phyloP scores from a whole-genome alignment of 805 yeast species.

The Blastobotrys terrestris region DNA sequence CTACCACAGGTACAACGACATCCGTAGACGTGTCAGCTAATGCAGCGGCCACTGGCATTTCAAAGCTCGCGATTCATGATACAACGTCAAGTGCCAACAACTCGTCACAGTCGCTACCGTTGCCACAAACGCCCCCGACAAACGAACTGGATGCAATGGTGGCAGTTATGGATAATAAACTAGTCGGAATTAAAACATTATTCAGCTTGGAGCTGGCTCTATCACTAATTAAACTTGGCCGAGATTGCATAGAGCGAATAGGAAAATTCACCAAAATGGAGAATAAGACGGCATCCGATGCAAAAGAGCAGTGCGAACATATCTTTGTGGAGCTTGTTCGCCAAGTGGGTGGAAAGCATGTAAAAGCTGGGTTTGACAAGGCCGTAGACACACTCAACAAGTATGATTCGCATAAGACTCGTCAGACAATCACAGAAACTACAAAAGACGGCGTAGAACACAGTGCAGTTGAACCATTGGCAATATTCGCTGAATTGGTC shows the following conservation, averaged over 20 bases:
- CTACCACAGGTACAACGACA: neutral
- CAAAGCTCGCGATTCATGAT: neutral
- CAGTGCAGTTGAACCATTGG: constrained; percentile 66
- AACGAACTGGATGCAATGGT: constrained; percentile 76
- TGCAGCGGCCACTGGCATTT: neutral
- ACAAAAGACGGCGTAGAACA: constrained; percentile 15
- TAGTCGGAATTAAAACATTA: constrained; percentile 67
- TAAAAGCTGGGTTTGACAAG: constrained; percentile 76
- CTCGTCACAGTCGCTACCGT: neutral
- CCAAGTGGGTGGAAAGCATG: constrained; percentile 62
- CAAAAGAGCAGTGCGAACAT: constrained; percentile 47
- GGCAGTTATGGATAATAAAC: constrained; percentile 66
- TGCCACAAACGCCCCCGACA: constrained; percentile 27
- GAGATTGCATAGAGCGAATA: constrained; percentile 55
- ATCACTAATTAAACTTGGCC: constrained; percentile 62
- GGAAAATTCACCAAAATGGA: constrained; percentile 37
- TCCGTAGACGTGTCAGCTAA: neutral
- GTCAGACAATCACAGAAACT: constrained; percentile 22
- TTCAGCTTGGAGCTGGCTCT: constrained; percentile 78
- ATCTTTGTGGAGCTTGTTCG: constrained; percentile 63
- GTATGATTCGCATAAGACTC: constrained; percentile 54
- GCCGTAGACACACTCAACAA: constrained; percentile 65
- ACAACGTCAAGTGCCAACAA: neutral
- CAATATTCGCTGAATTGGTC: constrained; percentile 81
- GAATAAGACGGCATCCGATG: constrained; percentile 30